Percentiles rank a stretch among this genome's conserved stretches.
Conservation (phyloP, 345 rosid genomes). For the Toxicodendron radicans region DNA sequence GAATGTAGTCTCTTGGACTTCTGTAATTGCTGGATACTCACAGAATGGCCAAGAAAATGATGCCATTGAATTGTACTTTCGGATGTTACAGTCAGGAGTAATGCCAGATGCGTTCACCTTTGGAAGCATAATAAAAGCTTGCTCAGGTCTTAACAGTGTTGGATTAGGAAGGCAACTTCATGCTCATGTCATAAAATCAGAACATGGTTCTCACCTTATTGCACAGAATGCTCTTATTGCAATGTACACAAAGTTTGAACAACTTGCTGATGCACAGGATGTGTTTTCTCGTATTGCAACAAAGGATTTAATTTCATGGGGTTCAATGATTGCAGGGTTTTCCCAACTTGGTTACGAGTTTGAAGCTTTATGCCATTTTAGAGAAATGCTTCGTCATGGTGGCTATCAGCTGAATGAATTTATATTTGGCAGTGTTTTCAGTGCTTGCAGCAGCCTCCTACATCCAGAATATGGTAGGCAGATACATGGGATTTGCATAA, state of each 20-base stretch:
- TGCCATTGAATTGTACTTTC: constrained; percentile 42
- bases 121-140: constrained; percentile 57
- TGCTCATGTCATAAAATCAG: constrained; percentile 51
- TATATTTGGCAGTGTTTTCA: constrained; percentile 55
- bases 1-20: constrained; percentile 81
- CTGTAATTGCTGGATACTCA: constrained; percentile 77
- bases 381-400: constrained; percentile 49
- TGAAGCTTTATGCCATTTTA: constrained; percentile 49
- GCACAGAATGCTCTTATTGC: constrained; percentile 62
- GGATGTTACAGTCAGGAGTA: constrained; percentile 45
- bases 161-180: constrained; percentile 57
- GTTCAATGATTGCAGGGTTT: constrained; percentile 57
- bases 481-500: constrained; percentile 52
- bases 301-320: constrained; percentile 68
- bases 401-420: constrained; percentile 49
- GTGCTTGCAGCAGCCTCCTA: constrained; percentile 53
- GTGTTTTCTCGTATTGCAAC: constrained; percentile 39
- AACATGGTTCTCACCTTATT: constrained; percentile 37
- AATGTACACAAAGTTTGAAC: constrained; percentile 55
- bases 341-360: constrained; percentile 52
- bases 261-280: constrained; percentile 42
- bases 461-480: constrained; percentile 53
- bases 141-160: constrained; percentile 36
- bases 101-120: constrained; percentile 52
- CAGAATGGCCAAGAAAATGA: constrained; percentile 49